Conservation (phyloP, 2,329 filamentous ascomycete genomes). For the Karstenula rhodostoma region DNA sequence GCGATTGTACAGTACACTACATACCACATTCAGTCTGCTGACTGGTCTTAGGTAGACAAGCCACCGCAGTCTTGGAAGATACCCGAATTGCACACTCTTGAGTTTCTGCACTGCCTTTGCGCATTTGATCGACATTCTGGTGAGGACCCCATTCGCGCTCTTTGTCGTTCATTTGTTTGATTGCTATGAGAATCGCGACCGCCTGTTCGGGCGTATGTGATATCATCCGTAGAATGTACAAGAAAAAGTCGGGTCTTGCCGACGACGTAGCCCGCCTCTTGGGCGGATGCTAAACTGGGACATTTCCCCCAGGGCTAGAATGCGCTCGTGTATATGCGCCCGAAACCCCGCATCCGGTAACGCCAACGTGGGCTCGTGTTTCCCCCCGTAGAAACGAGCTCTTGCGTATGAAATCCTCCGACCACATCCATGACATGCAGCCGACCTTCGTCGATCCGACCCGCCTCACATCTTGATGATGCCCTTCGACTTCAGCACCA, state of each 20-base stretch:
- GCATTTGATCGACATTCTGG: neutral
- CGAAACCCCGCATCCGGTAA: neutral
- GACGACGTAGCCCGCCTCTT: neutral
- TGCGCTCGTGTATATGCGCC: neutral
- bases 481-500: slow-evolving; percentile 51
- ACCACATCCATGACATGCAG: neutral
- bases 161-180: neutral
- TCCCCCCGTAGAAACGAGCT: too few relatives aligned
- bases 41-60: slow-evolving; percentile 14
- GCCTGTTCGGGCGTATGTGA: slow-evolving; percentile 11
- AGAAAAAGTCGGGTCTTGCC: slow-evolving; percentile 3
- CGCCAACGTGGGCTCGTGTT: neutral
- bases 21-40: slow-evolving; percentile 10
- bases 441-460: neutral
- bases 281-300: neutral
- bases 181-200: neutral
- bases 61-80: slow-evolving; percentile 1
- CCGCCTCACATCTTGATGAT: slow-evolving; percentile 49
- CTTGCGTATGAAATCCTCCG: too few relatives aligned
- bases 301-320: neutral
- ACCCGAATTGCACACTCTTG: neutral
- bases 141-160: neutral
- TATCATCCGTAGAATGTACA: slow-evolving; percentile 17
- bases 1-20: slow-evolving; percentile 25
- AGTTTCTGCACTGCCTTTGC: neutral